These are phyloP conservation scores for Glomus cerebriforme DNA, from an alignment of 192 early-diverging fungal genomes.

Conservation along the genomic window DNA sequence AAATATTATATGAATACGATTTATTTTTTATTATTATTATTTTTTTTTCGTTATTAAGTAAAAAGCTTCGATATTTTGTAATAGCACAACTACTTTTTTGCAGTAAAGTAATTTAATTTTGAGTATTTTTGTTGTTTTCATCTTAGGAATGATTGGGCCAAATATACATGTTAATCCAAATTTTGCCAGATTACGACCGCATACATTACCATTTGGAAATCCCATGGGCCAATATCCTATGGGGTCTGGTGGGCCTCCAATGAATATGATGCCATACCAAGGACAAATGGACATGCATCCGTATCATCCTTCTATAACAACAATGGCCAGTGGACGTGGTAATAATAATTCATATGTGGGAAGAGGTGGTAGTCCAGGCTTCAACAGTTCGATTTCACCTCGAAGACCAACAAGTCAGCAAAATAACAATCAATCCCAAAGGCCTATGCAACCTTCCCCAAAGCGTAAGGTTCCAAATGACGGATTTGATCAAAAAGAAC, in stretches of 20 bases:
- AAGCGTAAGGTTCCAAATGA: constrained; percentile 10
- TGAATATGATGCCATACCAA: constrained; percentile 24
- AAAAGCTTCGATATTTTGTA: too few species aligned
- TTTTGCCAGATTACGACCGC: constrained; percentile 22
- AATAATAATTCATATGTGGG: neutral
- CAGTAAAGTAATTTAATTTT: neutral
- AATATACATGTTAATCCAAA: constrained; percentile 23
- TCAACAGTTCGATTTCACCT: neutral
- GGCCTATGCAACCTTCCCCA: neutral
- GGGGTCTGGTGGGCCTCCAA: constrained; percentile 2
- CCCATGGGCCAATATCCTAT: neutral
- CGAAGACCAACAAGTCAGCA: neutral
- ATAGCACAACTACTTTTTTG: neutral
- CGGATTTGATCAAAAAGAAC: constrained; percentile 3
- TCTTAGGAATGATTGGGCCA: constrained; percentile 15
- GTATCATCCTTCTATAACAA: constrained; percentile 1
- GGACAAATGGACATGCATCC: constrained; percentile 12
- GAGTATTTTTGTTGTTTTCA: neutral
- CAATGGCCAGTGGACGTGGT: neutral
- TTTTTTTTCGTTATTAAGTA: too few species aligned
- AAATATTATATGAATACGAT: neutral
- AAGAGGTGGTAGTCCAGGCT: neutral
- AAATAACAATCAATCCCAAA: neutral
- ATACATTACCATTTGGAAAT: neutral
- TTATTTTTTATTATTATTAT: neutral